Evolutionary conservation across 495 filamentous ascomycete species (phyloP).

Genomic region (Haplographium delicatum): DNA sequence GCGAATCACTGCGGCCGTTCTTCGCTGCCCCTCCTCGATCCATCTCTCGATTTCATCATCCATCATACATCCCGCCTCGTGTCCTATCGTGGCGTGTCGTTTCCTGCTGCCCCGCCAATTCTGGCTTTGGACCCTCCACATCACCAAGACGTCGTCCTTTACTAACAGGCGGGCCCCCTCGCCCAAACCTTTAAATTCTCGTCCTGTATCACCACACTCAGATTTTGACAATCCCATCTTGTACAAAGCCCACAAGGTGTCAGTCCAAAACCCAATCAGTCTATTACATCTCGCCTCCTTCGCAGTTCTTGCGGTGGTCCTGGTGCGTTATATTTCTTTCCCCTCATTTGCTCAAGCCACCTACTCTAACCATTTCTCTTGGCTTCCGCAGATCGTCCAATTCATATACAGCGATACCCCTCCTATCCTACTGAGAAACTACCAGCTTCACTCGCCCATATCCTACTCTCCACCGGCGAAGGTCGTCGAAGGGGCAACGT

Average conservation of each 20-base stretch:
- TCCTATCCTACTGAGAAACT: slow-evolving; percentile 5
- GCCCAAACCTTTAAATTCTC: slow-evolving; percentile 15
- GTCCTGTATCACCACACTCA: background rate
- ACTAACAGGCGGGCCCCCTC: slow-evolving; percentile 22
- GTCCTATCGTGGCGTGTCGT: no score
- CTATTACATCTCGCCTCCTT: slow-evolving; percentile 36
- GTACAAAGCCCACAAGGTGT: slow-evolving; percentile 18
- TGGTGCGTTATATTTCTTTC: slow-evolving; percentile 35
- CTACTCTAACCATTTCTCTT: background rate
- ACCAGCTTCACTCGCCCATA: slow-evolving; percentile 9
- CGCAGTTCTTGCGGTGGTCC: slow-evolving; percentile 36
- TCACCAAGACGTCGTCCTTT: slow-evolving; percentile 25
- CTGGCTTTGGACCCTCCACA: slow-evolving; percentile 14
- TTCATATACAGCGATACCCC: slow-evolving; percentile 16
- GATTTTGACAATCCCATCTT: slow-evolving; percentile 11
- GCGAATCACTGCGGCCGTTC: no score
- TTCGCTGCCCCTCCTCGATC: slow-evolving; percentile 5
- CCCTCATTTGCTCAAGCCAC: no score
- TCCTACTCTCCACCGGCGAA: slow-evolving; percentile 38
- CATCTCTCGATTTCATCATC: background rate
- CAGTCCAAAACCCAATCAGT: slow-evolving; percentile 18
- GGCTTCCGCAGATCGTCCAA: slow-evolving; percentile 20
- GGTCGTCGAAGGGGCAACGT: slow-evolving; percentile 33
- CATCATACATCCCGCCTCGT: background rate
- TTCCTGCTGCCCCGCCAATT: slow-evolving; percentile 20